Evolutionary conservation across 768 basidiomycete genomes (phyloP).

Genomic region (Pluteus cervinus): DNA sequence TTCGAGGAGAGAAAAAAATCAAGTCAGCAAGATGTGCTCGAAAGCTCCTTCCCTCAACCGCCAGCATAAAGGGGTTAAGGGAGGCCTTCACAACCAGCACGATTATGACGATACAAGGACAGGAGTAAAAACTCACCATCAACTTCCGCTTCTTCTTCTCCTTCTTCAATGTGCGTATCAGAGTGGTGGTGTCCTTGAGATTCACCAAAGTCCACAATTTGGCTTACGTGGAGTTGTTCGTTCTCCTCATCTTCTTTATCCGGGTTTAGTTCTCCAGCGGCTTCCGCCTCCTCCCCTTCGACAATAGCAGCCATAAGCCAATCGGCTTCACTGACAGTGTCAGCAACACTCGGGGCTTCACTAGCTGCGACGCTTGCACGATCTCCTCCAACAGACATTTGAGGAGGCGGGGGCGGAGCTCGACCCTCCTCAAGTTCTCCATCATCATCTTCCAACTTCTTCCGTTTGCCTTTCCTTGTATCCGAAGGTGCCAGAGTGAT

Average conservation of each 20-base stretch:
- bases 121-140: slow-evolving; percentile 56
- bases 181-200: no score
- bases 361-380: slow-evolving; percentile 50
- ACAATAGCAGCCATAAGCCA: slow-evolving; percentile 90
- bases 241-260: slow-evolving; percentile 39
- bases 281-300: slow-evolving; percentile 54
- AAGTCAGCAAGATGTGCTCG: slow-evolving; percentile 57
- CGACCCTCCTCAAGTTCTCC: slow-evolving; percentile 72
- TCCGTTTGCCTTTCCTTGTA: slow-evolving; percentile 76
- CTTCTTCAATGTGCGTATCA: no score
- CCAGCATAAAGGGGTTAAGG: slow-evolving; percentile 27
- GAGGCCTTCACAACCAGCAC: slow-evolving; percentile 42
- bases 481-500: slow-evolving; percentile 46
- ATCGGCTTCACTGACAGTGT: slow-evolving; percentile 74
- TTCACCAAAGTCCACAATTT: no score
- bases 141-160: slow-evolving; percentile 22
- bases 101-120: slow-evolving; percentile 25
- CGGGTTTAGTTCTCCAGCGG: slow-evolving; percentile 33
- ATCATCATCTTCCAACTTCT: slow-evolving; percentile 88
- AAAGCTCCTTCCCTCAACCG: slow-evolving; percentile 35
- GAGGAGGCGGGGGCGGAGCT: slow-evolving; percentile 61
- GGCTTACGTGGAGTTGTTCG: slow-evolving; percentile 37
- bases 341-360: slow-evolving; percentile 61
- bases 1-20: slow-evolving; percentile 37
- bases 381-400: slow-evolving; percentile 43